These are phyloP conservation scores for Russula emetica DNA, from an alignment of 768 basidiomycete genomes.

Conservation along the genomic window DNA sequence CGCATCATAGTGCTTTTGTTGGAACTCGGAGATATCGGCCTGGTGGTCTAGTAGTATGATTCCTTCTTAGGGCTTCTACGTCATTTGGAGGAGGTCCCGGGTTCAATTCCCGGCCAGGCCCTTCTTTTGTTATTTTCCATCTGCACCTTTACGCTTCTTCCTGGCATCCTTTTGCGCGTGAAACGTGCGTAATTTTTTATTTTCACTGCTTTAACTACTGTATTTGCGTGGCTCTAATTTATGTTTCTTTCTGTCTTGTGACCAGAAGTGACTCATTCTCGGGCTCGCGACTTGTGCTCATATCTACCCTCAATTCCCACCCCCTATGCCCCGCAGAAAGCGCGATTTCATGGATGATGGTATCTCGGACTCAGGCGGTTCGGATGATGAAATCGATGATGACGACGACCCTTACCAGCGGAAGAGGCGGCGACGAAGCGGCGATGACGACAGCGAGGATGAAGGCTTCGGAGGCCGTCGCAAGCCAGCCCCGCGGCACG, in stretches of 20 bases:
- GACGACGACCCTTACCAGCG: slow-evolving; percentile 71
- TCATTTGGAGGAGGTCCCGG: slow-evolving; percentile 75
- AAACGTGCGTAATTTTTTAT: neutral
- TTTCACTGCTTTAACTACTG: neutral
- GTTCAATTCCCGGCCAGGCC: slow-evolving; percentile 86
- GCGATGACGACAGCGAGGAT: slow-evolving; percentile 65
- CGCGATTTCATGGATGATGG: slow-evolving; percentile 68
- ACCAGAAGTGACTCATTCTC: slow-evolving; percentile 11
- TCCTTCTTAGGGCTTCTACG: slow-evolving; percentile 49
- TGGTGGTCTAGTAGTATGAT: slow-evolving; percentile 52
- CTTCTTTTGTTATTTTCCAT: slow-evolving; percentile 22
- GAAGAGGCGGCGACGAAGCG: slow-evolving; percentile 61
- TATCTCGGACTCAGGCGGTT: slow-evolving; percentile 60
- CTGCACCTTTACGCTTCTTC: neutral
- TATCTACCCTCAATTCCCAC: slow-evolving; percentile 1
- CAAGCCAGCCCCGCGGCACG: slow-evolving; percentile 42
- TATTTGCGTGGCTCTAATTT: neutral
- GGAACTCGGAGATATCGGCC: slow-evolving; percentile 31
- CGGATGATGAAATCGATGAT: slow-evolving; percentile 51
- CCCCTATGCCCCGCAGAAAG: slow-evolving; percentile 68
- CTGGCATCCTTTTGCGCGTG: neutral
- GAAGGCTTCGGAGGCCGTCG: slow-evolving; percentile 33
- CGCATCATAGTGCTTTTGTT: neutral
- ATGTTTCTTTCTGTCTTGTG: neutral
- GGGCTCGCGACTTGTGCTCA: neutral